Conservation (phyloP, 2,329 filamentous ascomycete genomes). For the Iodosphaeria phyllophila region DNA sequence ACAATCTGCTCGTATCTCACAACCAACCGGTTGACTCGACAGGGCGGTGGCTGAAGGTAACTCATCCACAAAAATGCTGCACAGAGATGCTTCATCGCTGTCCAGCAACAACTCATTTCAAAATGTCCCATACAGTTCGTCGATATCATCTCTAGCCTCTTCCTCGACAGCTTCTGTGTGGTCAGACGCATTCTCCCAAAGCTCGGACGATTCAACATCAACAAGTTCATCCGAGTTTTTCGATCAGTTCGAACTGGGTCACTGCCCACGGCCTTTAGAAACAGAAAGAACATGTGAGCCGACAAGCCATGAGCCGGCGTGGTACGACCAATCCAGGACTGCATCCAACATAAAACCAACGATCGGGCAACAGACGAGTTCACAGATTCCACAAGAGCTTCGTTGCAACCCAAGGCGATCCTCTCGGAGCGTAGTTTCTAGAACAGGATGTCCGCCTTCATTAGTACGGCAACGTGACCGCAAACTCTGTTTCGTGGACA, state of each 20-base stretch:
- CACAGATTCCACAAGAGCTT: constrained; percentile 39
- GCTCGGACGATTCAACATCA: constrained; percentile 52
- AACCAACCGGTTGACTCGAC: constrained; percentile 30
- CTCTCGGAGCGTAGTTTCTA: constrained; percentile 31
- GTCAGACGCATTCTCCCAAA: constrained; percentile 53
- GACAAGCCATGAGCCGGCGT: too few species aligned
- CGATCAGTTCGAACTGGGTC: too few species aligned
- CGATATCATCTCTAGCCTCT: constrained; percentile 56
- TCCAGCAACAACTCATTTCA: constrained; percentile 27
- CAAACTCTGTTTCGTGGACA: constrained; percentile 89
- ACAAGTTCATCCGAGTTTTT: too few species aligned
- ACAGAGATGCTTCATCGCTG: constrained; percentile 32
- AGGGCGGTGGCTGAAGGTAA: constrained; percentile 35
- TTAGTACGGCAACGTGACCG: constrained; percentile 77
- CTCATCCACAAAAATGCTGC: constrained; percentile 35
- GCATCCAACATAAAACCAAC: constrained; percentile 14
- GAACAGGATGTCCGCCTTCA: constrained; percentile 48
- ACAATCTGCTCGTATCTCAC: constrained; percentile 17
- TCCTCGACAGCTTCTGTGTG: constrained; percentile 63
- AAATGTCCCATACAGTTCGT: constrained; percentile 47
- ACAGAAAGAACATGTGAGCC: too few species aligned
- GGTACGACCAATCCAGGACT: constrained; percentile 14
- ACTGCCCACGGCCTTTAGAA: too few species aligned
- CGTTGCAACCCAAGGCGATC: constrained; percentile 46
- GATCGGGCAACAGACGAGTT: constrained; percentile 18